phyloP scores from a whole-genome alignment of 805 yeast genomes.

The Kuraishia hungarica region DNA sequence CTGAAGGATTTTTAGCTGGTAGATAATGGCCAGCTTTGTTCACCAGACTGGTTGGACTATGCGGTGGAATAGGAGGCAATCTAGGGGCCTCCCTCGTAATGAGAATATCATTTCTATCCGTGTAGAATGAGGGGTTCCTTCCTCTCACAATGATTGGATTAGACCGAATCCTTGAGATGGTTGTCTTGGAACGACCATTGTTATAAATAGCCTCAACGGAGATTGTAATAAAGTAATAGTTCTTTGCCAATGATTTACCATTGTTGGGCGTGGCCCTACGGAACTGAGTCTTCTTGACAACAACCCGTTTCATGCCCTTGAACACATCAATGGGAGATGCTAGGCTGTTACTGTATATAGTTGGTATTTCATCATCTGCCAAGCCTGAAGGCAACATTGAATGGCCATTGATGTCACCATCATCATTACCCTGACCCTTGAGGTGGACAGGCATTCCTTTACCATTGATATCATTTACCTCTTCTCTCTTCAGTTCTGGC shows the following conservation, averaged over 20 bases:
- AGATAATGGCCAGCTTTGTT: not conserved
- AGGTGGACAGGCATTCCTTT: not conserved
- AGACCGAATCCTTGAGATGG: slow-evolving; percentile 10
- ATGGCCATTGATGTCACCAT: not conserved
- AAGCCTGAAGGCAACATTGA: too few species aligned
- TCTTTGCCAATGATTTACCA: slow-evolving; percentile 34
- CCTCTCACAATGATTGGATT: slow-evolving; percentile 52
- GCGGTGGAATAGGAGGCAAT: not conserved
- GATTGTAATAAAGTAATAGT: slow-evolving; percentile 31
- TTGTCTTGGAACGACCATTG: not conserved
- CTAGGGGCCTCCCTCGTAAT: slow-evolving; percentile 17
- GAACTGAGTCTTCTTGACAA: slow-evolving; percentile 35
- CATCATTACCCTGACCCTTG: not conserved
- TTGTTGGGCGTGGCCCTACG: slow-evolving; percentile 45
- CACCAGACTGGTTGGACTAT: not conserved
- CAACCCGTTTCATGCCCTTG: slow-evolving; percentile 11
- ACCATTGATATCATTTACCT: not conserved
- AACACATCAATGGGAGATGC: slow-evolving; percentile 5
- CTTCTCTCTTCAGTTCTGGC: not conserved
- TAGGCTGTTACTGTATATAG: not conserved
- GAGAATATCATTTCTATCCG: slow-evolving; percentile 40
- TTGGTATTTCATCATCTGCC: not conserved
- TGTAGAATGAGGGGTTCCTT: slow-evolving; percentile 52
- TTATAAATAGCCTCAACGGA: slow-evolving; percentile 4
- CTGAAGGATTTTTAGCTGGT: not conserved